phyloP scores from a whole-genome alignment of 2,329 filamentous ascomycete genomes.

The Curvularia sp. region DNA sequence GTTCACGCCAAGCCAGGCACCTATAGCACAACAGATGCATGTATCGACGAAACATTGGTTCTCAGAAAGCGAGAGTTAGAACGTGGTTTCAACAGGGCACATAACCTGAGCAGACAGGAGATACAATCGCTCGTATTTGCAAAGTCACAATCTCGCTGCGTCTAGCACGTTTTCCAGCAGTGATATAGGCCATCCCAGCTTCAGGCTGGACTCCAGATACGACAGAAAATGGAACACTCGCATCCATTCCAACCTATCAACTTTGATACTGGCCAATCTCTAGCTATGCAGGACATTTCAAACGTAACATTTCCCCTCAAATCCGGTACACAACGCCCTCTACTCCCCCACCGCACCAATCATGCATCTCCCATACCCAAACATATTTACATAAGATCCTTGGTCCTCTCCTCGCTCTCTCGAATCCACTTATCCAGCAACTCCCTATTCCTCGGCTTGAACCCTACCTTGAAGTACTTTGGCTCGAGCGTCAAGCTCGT shows the following conservation, averaged over 20 bases:
- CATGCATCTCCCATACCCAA: neutral
- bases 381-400: slow-evolving; percentile 42
- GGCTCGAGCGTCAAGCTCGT: slow-evolving; percentile 59
- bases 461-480: slow-evolving; percentile 59
- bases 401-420: slow-evolving; percentile 57
- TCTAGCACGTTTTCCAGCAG: no score
- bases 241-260: neutral
- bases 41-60: no score
- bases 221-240: neutral
- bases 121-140: no score
- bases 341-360: slow-evolving; percentile 32
- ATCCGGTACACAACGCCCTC: neutral
- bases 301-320: neutral
- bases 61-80: no score
- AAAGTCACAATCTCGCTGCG: no score
- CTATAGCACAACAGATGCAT: no score
- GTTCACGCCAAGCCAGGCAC: no score
- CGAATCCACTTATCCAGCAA: slow-evolving; percentile 56
- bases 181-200: neutral
- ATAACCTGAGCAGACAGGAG: no score
- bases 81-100: no score
- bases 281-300: neutral
- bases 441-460: slow-evolving; percentile 53
- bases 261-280: slow-evolving; percentile 9
- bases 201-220: neutral